Percentiles rank a stretch among this genome's conserved stretches.
phyloP scores from a whole-genome alignment of 257 asterid species.

The Henckelia pumila region DNA sequence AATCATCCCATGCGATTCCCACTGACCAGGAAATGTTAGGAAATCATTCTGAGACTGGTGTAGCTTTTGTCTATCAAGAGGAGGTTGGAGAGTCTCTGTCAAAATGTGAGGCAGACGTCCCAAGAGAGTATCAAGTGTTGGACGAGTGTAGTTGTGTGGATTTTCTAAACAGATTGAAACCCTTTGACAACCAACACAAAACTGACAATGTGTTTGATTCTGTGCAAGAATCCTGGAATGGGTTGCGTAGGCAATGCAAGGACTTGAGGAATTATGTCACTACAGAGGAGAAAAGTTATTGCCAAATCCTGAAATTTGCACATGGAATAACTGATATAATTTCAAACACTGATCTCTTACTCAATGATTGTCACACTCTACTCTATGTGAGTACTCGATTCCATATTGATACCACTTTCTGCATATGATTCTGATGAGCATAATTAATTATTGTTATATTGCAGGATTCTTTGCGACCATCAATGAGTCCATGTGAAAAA shows the following conservation, averaged over 20 bases:
- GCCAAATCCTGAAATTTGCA: conserved; percentile 37
- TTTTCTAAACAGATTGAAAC: conserved; percentile 34
- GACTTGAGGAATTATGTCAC: conserved; percentile 51
- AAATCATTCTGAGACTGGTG: conserved; percentile 34
- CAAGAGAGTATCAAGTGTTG: conserved; percentile 45
- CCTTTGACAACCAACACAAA: conserved; percentile 28
- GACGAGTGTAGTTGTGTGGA: conserved; percentile 91
- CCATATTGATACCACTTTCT: conserved; percentile 17
- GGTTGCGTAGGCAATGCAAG: conserved; percentile 44
- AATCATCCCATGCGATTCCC: conserved; percentile 24
- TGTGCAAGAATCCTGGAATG: conserved; percentile 71
- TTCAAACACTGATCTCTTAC: conserved; percentile 75
- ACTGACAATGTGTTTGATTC: conserved; percentile 34
- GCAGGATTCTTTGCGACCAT: conserved; percentile 64
- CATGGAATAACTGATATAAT: conserved; percentile 60
- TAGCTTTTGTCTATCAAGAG: conserved; percentile 39
- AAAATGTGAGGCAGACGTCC: conserved; percentile 42
- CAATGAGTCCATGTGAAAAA: conserved; percentile 35
- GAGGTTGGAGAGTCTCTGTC: conserved; percentile 60
- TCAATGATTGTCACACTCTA: conserved; percentile 50
- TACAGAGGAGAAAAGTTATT: conserved; percentile 61
- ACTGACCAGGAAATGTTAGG: conserved; percentile 33
- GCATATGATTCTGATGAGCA: conserved; percentile 23
- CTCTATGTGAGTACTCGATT: conserved; percentile 44
- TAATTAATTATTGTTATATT: conserved; percentile 22